Conservation (phyloP, 2,329 filamentous ascomycete species). For the Trichoderma oligosporum region DNA sequence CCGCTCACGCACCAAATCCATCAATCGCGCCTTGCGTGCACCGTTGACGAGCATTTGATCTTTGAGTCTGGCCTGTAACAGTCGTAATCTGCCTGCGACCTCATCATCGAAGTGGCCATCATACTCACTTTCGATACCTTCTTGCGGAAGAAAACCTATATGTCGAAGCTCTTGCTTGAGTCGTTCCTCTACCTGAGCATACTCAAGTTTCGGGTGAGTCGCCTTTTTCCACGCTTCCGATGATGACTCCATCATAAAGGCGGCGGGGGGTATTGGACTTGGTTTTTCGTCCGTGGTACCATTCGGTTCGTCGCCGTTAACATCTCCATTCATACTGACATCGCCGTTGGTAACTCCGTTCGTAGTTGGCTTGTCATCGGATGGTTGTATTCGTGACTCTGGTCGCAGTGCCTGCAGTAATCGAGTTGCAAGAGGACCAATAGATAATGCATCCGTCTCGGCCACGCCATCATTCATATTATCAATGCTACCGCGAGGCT, state of each 20-base stretch:
- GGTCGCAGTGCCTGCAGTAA: conserved; percentile 78
- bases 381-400: conserved; percentile 56
- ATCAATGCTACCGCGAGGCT: conserved; percentile 80
- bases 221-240: conserved; percentile 76
- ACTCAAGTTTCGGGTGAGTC: conserved; percentile 72
- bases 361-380: conserved; percentile 54
- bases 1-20: conserved; percentile 83
- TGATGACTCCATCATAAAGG: conserved; percentile 73
- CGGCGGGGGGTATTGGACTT: conserved; percentile 58
- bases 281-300: conserved; percentile 38
- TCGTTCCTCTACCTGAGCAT: conserved; percentile 81
- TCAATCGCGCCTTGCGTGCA: conserved; percentile 79
- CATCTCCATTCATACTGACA: conserved; percentile 51
- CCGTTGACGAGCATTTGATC: conserved; percentile 85
- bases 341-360: conserved; percentile 55
- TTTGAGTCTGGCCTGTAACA: conserved; percentile 77
- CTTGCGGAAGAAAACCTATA: conserved; percentile 76
- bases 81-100: conserved; percentile 81
- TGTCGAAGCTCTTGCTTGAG: conserved; percentile 87
- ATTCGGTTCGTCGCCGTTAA: conserved; percentile 34
- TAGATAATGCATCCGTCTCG: conserved; percentile 84
- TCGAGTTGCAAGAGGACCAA: conserved; percentile 79
- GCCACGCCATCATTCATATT: conserved; percentile 80
- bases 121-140: conserved; percentile 67
- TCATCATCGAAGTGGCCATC: conserved; percentile 91